These are phyloP conservation scores for Guadua angustifolia DNA, from an alignment of 176 grass and related monocot species.

Conservation along the genomic window DNA sequence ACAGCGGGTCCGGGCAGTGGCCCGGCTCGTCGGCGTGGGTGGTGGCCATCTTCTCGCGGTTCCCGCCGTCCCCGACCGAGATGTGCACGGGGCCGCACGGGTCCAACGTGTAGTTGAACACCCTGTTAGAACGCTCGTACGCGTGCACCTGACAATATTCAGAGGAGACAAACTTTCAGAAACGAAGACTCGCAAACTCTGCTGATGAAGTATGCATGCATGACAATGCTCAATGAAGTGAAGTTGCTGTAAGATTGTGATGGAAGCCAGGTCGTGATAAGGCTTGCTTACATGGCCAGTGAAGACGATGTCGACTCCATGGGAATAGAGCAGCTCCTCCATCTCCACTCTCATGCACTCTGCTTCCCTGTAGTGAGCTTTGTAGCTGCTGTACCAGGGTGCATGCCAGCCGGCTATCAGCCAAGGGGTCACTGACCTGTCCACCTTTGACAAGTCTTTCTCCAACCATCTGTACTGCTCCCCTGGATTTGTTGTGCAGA, in stretches of 20 bases:
- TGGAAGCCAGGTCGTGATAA: no score
- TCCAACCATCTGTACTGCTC: slow-evolving; percentile 84
- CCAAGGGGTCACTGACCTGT: slow-evolving; percentile 80
- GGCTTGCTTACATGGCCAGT: slow-evolving; percentile 71
- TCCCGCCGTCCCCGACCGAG: slow-evolving; percentile 69
- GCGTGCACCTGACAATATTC: slow-evolving; percentile 71
- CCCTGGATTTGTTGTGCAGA: slow-evolving; percentile 20
- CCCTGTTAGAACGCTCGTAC: slow-evolving; percentile 85
- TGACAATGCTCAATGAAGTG: not conserved
- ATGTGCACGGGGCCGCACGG: slow-evolving; percentile 73
- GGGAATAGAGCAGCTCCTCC: slow-evolving; percentile 84
- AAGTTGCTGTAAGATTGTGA: no score
- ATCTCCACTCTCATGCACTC: slow-evolving; percentile 94
- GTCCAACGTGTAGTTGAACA: slow-evolving; percentile 74
- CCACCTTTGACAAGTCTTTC: slow-evolving; percentile 67
- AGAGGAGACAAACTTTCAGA: not conserved
- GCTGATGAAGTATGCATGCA: no score
- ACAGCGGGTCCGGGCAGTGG: slow-evolving; percentile 60
- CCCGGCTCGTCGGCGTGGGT: slow-evolving; percentile 66
- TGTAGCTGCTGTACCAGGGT: slow-evolving; percentile 91
- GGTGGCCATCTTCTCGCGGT: slow-evolving; percentile 81
- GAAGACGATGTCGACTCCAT: slow-evolving; percentile 76
- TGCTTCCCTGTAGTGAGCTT: slow-evolving; percentile 74
- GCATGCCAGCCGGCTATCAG: slow-evolving; percentile 81
- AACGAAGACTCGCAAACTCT: no score